phyloP scores from a whole-genome alignment of 176 grass and related monocot species.

The Leersia perrieri region DNA sequence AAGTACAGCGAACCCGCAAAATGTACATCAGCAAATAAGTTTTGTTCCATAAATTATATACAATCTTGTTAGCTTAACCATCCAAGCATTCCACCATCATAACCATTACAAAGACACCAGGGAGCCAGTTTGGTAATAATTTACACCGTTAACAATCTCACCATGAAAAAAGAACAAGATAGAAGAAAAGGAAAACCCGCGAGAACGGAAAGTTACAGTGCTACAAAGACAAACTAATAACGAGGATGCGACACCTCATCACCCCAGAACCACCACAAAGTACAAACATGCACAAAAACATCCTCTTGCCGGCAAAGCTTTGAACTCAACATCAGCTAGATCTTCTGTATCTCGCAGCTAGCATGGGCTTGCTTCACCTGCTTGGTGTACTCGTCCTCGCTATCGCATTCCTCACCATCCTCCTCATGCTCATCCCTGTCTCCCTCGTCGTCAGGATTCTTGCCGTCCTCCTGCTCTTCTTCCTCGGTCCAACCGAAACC shows the following conservation, averaged over 20 bases:
- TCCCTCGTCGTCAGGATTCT: slow-evolving; percentile 40
- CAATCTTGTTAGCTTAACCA: slow-evolving; percentile 25
- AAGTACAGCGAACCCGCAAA: background rate
- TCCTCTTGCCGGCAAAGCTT: background rate
- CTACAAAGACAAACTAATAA: slow-evolving; percentile 10
- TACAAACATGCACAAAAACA: slow-evolving; percentile 15
- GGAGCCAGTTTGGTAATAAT: slow-evolving; percentile 29
- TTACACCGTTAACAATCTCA: slow-evolving; percentile 34
- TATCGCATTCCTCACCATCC: slow-evolving; percentile 49
- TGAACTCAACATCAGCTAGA: slow-evolving; percentile 25
- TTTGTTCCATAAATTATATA: slow-evolving; percentile 23
- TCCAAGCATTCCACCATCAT: slow-evolving; percentile 23
- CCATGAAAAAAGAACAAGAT: background rate
- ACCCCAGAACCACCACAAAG: slow-evolving; percentile 26
- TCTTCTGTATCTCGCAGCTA: slow-evolving; percentile 61
- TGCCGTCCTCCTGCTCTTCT: slow-evolving; percentile 65
- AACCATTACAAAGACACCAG: slow-evolving; percentile 35
- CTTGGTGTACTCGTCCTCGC: slow-evolving; percentile 87
- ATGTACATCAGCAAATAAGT: background rate
- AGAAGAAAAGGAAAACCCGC: background rate
- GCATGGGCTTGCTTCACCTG: slow-evolving; percentile 91
- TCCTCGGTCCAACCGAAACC: slow-evolving; percentile 81
- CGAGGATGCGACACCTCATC: slow-evolving; percentile 8
- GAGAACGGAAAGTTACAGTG: background rate
- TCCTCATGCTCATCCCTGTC: slow-evolving; percentile 19